phyloP scores from a whole-genome alignment of 805 yeast species.

The Torulaspora delbrueckii region DNA sequence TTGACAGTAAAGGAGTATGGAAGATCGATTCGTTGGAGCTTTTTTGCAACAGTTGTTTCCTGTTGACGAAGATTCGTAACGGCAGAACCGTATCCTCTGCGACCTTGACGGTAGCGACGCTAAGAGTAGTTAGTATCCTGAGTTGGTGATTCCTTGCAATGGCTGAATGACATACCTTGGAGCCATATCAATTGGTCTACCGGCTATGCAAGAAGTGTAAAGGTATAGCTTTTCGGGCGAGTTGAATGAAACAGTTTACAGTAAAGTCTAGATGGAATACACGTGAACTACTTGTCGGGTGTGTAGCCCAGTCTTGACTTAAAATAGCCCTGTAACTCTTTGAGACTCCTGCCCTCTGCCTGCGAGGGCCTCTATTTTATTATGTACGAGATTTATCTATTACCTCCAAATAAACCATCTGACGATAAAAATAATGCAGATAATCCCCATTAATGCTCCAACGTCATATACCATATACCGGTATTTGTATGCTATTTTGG shows the following conservation, averaged over 20 bases:
- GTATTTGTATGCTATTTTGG: constrained; percentile 17
- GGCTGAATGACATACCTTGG: constrained; percentile 12
- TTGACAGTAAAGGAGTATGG: constrained; percentile 34
- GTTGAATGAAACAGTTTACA: neutral
- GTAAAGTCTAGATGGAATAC: neutral
- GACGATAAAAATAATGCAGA: constrained; percentile 2
- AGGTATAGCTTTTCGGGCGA: no score
- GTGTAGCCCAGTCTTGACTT: neutral
- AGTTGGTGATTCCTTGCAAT: neutral
- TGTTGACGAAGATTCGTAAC: constrained; percentile 28
- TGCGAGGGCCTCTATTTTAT: neutral
- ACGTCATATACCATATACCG: constrained; percentile 14
- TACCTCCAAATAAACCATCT: constrained; percentile 11
- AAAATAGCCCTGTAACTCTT: neutral
- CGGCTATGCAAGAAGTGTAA: neutral
- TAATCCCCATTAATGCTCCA: constrained; percentile 6
- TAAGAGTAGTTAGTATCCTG: constrained; percentile 12
- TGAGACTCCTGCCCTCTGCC: neutral
- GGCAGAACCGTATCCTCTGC: constrained; percentile 24
- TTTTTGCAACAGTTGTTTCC: constrained; percentile 27
- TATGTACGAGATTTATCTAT: neutral
- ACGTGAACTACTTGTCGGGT: neutral
- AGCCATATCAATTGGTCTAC: constrained; percentile 7
- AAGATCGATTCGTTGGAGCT: constrained; percentile 21
- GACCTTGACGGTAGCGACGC: constrained; percentile 26